Percentiles rank a stretch among this genome's conserved stretches.
Conservation (phyloP, 2,329 filamentous ascomycete species). For the Periglandula ipomoeae region DNA sequence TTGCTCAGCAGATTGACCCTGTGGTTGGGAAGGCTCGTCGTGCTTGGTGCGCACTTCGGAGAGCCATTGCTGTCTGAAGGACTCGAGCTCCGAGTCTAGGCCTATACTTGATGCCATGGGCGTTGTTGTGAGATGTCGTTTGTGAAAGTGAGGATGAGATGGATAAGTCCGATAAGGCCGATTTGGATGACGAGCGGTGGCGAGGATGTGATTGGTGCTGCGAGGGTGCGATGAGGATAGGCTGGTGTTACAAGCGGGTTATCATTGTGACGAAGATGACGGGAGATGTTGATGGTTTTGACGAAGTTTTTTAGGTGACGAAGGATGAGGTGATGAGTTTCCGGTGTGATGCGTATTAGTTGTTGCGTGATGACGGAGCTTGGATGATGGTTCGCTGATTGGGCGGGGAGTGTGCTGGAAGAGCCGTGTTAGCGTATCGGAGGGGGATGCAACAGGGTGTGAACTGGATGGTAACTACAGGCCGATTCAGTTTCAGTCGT, state of each 20-base stretch:
- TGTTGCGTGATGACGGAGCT: too few species aligned
- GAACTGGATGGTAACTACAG: too few species aligned
- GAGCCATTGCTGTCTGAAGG: slow-evolving; percentile 77
- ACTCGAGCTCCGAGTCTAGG: slow-evolving; percentile 65
- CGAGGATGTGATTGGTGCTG: neutral
- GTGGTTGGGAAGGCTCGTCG: slow-evolving; percentile 1
- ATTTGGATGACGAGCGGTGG: neutral
- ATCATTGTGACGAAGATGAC: neutral
- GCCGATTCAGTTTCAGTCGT: too few species aligned
- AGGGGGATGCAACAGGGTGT: too few species aligned
- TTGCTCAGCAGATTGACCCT: neutral
- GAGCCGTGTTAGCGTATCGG: too few species aligned
- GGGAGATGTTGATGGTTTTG: too few species aligned
- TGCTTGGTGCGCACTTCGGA: slow-evolving; percentile 57
- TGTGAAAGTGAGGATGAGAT: neutral
- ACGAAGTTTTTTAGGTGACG: too few species aligned
- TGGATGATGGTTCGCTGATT: too few species aligned
- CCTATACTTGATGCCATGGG: slow-evolving; percentile 5
- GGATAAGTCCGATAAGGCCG: slow-evolving; percentile 5
- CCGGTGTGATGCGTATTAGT: neutral
- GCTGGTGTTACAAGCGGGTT: neutral
- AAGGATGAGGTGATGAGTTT: neutral
- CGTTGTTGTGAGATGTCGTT: neutral
- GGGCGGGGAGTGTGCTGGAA: too few species aligned
- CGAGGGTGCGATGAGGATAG: too few species aligned